Evolutionary conservation across 345 rosid species (phyloP).

Genomic region (Pistacia vera): DNA sequence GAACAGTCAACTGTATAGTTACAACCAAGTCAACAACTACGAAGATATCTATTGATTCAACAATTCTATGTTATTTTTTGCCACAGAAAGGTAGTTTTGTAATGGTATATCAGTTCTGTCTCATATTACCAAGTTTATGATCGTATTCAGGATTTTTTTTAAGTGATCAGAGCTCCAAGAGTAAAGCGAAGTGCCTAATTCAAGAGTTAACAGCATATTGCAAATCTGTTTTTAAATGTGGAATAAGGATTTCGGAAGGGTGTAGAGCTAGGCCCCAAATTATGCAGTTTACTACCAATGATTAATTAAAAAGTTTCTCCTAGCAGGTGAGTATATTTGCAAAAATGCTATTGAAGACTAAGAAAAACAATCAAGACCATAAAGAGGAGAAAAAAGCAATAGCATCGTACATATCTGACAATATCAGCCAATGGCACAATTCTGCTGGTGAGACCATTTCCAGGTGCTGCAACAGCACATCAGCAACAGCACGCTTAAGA

Average conservation of each 20-base stretch:
- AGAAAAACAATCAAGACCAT: slow-evolving; percentile 3
- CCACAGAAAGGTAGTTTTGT: neutral
- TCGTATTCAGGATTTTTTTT: no score
- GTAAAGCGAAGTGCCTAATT: neutral
- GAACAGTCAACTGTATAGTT: neutral
- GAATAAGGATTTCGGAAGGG: neutral
- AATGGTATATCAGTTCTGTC: neutral
- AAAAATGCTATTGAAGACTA: neutral
- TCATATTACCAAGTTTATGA: neutral
- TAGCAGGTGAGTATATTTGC: neutral
- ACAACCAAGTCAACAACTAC: neutral
- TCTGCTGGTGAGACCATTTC: slow-evolving; percentile 86
- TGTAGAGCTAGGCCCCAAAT: neutral
- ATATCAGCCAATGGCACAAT: slow-evolving; percentile 82
- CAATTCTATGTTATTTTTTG: neutral
- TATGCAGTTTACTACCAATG: no score
- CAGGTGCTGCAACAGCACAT: slow-evolving; percentile 74
- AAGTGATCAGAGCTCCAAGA: neutral
- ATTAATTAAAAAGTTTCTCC: neutral
- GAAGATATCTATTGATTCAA: slow-evolving; percentile 2
- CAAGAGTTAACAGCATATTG: neutral
- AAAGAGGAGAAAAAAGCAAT: slow-evolving; percentile 20
- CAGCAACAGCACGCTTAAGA: slow-evolving; percentile 96
- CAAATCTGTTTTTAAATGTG: neutral
- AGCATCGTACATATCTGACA: slow-evolving; percentile 80